Evolutionary conservation across 345 rosid species (phyloP).

Genomic region (Gossypium ekmanianum): DNA sequence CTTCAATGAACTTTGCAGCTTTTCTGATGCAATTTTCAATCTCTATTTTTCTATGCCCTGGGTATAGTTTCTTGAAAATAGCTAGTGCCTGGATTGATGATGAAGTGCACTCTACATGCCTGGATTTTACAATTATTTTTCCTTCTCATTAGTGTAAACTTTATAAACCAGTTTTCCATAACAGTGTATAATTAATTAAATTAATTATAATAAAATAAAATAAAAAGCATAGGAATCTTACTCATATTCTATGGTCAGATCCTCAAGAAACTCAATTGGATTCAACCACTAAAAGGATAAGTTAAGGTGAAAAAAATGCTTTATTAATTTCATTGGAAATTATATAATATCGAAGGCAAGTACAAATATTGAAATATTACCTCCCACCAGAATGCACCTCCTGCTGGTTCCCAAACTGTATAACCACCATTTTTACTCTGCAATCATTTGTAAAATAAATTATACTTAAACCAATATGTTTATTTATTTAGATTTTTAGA

Average conservation of each 20-base stretch:
- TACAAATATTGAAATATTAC: slow-evolving; percentile 22
- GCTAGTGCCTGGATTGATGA: too few species aligned
- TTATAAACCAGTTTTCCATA: too few species aligned
- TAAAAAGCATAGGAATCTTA: not conserved
- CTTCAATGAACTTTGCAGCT: not conserved
- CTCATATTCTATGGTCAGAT: not conserved
- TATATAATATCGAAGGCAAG: not conserved
- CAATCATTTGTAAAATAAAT: not conserved
- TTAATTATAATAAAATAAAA: too few species aligned
- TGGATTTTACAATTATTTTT: too few species aligned
- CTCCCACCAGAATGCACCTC: slow-evolving; percentile 50
- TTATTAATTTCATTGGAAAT: not conserved
- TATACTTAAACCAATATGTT: too few species aligned
- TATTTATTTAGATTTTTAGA: too few species aligned
- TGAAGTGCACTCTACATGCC: too few species aligned
- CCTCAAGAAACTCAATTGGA: slow-evolving; percentile 3
- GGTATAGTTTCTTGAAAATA: too few species aligned
- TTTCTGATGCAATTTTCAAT: too few species aligned
- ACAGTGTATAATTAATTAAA: too few species aligned
- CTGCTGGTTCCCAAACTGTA: slow-evolving; percentile 56
- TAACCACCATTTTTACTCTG: slow-evolving; percentile 58
- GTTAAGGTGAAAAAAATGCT: not conserved
- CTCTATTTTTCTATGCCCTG: too few species aligned
- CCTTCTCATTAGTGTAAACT: too few species aligned
- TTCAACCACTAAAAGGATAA: not conserved